Conservation (phyloP, 495 filamentous ascomycete genomes). For the Extremus antarcticus region DNA sequence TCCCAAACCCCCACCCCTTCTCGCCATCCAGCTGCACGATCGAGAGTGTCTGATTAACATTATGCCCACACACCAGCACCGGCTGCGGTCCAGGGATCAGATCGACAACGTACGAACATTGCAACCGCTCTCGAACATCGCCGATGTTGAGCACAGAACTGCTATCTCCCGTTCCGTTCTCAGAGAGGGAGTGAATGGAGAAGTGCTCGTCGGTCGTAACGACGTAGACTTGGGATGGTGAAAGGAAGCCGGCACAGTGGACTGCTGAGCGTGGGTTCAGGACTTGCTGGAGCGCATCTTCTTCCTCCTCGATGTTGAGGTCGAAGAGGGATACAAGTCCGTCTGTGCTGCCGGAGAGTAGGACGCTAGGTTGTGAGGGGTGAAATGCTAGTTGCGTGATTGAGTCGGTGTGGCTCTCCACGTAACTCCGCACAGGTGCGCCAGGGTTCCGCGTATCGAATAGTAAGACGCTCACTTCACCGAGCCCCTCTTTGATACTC, state of each 20-base stretch:
- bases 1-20: constrained; percentile 11
- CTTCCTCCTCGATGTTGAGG: constrained; percentile 61
- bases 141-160: constrained; percentile 52
- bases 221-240: constrained; percentile 40
- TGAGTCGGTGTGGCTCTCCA: constrained; percentile 86
- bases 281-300: constrained; percentile 74
- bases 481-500: constrained; percentile 34
- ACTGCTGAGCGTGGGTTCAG: constrained; percentile 79
- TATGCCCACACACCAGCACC: constrained; percentile 16
- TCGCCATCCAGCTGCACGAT: constrained; percentile 7
- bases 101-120: constrained; percentile 75
- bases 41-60: constrained; percentile 9
- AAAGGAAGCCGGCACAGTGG: constrained; percentile 72
- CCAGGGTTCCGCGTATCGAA: constrained; percentile 59
- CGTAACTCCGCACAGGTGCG: constrained; percentile 49
- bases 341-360: constrained; percentile 87
- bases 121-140: constrained; percentile 59
- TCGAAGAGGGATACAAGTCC: constrained; percentile 81
- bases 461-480: constrained; percentile 37
- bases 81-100: constrained; percentile 30
- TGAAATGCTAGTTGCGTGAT: constrained; percentile 61
- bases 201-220: constrained; percentile 62
- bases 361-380: constrained; percentile 58
- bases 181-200: constrained; percentile 57
- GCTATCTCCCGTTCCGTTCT: constrained; percentile 44